Evolutionary conservation across 208 protist species (phyloP), one percentile per base, ranked within the genome.

Genomic region (Acanthamoeba culbertsoni): DNA sequence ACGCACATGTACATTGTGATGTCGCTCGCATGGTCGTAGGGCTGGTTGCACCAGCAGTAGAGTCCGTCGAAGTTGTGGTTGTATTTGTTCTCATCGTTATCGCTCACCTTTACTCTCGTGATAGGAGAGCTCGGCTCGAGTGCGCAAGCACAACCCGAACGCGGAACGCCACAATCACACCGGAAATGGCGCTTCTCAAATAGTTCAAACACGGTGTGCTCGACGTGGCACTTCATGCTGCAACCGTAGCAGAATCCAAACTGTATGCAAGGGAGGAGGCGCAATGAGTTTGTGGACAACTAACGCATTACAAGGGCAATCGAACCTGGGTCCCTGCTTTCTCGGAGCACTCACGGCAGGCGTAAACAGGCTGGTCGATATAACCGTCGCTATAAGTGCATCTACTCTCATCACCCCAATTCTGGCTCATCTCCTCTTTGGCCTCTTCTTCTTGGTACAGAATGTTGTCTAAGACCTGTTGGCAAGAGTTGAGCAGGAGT

Each of bases 21-120:
- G 46, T 86, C 75, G 45, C 75, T 86, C 45, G 40, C 31, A n/a
- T 86, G 75, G 75, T 86, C 75, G 46, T 86, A 86, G 46, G 75
- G 75, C 46, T 86, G 4, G 46, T 86, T 35, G 75, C 75, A 86
- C 75, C 75, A 86, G 46, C 75, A 86, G 33, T 86, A 86, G 45
- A 86, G 75, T 8, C 75, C 75, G 42, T 86, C 75, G n/a, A 86
- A 86, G 75, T 86, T 86, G 45, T 86, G 75, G n/a, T 86, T 86
- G 75, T 86, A 86, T 26, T 59, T 48, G 75, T 86, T 86, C 75
- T 86, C 75, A 5, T 86, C 45, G 33, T 86, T 86, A 33, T 86
- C 42, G 23, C 8, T 26, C 43, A 59, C 14, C 46, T 86, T 57
- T 33, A 12, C 6, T 33, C n/a, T 8, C 6, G 75, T 31, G 26